phyloP scores from a whole-genome alignment of 1,284 basidiomycete genomes.

The Volvariella surrecta region DNA sequence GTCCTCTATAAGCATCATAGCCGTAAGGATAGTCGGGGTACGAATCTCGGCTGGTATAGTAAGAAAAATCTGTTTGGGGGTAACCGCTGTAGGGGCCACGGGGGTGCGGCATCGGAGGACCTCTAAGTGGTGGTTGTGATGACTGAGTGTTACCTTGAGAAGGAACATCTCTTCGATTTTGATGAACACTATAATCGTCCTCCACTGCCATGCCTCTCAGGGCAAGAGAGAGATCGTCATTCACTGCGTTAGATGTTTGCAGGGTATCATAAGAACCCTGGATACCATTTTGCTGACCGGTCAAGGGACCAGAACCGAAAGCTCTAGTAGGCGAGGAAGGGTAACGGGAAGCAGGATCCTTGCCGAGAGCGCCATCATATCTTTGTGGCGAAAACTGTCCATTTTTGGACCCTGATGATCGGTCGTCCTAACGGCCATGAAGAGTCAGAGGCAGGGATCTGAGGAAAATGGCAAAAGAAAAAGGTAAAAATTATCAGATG shows the following conservation, averaged over 20 bases:
- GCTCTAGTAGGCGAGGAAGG: slow-evolving; percentile 34
- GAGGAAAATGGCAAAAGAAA: background rate
- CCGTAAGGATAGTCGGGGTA: slow-evolving; percentile 48
- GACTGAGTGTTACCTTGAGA: slow-evolving; percentile 1
- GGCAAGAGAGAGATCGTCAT: slow-evolving; percentile 46
- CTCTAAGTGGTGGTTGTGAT: slow-evolving; percentile 12
- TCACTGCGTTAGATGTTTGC: slow-evolving; percentile 32
- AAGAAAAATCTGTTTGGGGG: slow-evolving; percentile 48
- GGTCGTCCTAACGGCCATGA: slow-evolving; percentile 36
- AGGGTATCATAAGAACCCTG: slow-evolving; percentile 31
- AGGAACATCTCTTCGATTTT: slow-evolving; percentile 17
- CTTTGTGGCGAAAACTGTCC: slow-evolving; percentile 46
- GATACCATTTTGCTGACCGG: slow-evolving; percentile 20
- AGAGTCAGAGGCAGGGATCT: slow-evolving; percentile 14
- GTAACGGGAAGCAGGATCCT: slow-evolving; percentile 29
- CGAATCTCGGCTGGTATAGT: slow-evolving; percentile 40
- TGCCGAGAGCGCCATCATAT: slow-evolving; percentile 36
- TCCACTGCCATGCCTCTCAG: slow-evolving; percentile 63
- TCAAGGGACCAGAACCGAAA: slow-evolving; percentile 26
- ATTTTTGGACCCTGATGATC: slow-evolving; percentile 31
- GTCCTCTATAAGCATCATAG: slow-evolving; percentile 31
- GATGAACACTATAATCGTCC: slow-evolving; percentile 39
- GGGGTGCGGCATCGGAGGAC: slow-evolving; percentile 32
- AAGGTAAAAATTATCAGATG: slow-evolving; percentile 5
- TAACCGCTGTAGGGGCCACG: slow-evolving; percentile 42